phyloP scores from a whole-genome alignment of 495 filamentous ascomycete species.

The Neurospora sp. region DNA sequence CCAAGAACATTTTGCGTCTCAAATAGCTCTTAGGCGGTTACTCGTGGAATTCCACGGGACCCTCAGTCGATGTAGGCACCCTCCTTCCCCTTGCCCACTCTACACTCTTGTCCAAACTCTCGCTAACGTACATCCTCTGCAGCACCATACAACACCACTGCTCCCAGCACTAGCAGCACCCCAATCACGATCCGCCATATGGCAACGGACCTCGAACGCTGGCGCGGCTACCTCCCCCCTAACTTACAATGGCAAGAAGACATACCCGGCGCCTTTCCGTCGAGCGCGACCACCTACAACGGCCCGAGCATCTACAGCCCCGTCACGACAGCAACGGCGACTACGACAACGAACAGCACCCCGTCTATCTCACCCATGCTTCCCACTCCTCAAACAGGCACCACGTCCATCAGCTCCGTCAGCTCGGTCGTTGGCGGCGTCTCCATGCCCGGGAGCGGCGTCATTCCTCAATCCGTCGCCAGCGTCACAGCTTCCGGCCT shows the following conservation, averaged over 20 bases:
- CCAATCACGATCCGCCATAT: slow-evolving; percentile 36
- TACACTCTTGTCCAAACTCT: not conserved
- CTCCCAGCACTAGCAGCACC: not conserved
- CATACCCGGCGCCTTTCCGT: slow-evolving; percentile 30
- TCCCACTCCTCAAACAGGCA: not conserved
- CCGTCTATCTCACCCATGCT: not conserved
- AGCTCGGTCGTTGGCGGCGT: not conserved
- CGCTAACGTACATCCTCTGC: not conserved
- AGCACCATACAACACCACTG: slow-evolving; percentile 4
- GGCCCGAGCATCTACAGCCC: slow-evolving; percentile 15
- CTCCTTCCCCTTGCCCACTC: not conserved
- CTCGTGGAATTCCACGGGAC: slow-evolving; percentile 38
- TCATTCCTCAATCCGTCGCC: not conserved
- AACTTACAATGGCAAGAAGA: slow-evolving; percentile 46
- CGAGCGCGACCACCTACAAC: slow-evolving; percentile 6
- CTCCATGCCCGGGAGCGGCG: not conserved
- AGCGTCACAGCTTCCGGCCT: not conserved
- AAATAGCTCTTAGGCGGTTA: slow-evolving; percentile 46
- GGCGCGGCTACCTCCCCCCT: slow-evolving; percentile 43
- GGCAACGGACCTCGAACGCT: slow-evolving; percentile 39
- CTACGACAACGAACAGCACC: not conserved
- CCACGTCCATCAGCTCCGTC: not conserved
- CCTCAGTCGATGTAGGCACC: slow-evolving; percentile 38
- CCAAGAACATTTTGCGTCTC: slow-evolving; percentile 47
- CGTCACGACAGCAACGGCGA: slow-evolving; percentile 8